Evolutionary conservation across 2,329 filamentous ascomycete species (phyloP), one percentile per base, ranked within the genome.

Genomic region (Ophiostoma populinum): DNA sequence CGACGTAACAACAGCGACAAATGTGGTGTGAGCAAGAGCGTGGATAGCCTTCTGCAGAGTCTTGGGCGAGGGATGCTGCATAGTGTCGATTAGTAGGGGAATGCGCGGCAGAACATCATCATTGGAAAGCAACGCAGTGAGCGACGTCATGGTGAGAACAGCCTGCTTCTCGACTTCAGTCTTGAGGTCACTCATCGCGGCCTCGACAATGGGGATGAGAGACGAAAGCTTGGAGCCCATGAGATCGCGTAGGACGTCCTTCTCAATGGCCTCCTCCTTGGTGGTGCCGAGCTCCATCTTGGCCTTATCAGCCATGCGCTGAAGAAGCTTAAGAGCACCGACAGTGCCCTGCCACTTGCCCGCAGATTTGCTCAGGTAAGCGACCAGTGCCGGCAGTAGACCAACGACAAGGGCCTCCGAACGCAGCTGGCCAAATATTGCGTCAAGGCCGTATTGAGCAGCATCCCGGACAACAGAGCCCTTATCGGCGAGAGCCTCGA

Each of bases 311-410:
- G 90, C 90, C 78, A 95, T 92, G 56, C 76, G 82, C 53, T 90
- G 85, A 39, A 98, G 61, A 43, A 95, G 57, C 55, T 79, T 75
- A 51, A 79, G 78, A 30, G 82, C 90, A 41, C 80, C 86, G 35
- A 94, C 81, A 12, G 81, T 82, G 41, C 90, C 90, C 59, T 98
- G 90, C 90, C 90, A 98, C 60, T 98, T 98, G 45, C 82, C 86
- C 12, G 83, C 80, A 50, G 72, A 74, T 59, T 83, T 92, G 51
- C 65, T 64, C 20, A 98, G 65, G 54, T 95, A 95, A 35, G 66
- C 58, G 42, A 65, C 58, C 26, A 98, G 62, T 12, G 72, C 67
- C 3, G 90, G 85, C 34, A 98, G 63, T 27, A 98, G 67, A 15
- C 80, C 86, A 43, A 73, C 70, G 35, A 92, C 78, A 49, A 92